Conservation (phyloP, 805 yeast genomes). For the Spathaspora girioi region DNA sequence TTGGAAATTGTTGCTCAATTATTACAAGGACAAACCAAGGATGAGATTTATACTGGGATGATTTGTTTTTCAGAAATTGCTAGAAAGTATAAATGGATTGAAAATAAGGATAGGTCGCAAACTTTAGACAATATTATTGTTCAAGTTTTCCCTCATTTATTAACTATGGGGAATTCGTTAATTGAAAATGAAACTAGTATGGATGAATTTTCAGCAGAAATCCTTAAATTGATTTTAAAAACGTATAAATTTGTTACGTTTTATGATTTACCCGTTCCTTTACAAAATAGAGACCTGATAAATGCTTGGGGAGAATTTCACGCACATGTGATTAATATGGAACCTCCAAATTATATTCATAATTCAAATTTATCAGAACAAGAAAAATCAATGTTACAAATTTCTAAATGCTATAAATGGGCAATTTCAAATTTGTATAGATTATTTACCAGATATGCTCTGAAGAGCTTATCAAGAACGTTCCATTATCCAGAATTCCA, state of each 20-base stretch:
- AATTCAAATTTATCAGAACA: slow-evolving; percentile 44
- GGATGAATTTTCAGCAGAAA: slow-evolving; percentile 53
- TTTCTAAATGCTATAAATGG: slow-evolving; percentile 74
- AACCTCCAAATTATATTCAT: slow-evolving; percentile 51
- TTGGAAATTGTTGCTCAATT: slow-evolving; percentile 29
- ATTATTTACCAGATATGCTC: slow-evolving; percentile 68
- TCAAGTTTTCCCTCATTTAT: slow-evolving; percentile 60
- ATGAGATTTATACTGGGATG: slow-evolving; percentile 58
- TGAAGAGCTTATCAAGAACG: slow-evolving; percentile 39
- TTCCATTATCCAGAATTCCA: slow-evolving; percentile 62
- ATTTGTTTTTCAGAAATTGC: slow-evolving; percentile 67
- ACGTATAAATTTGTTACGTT: slow-evolving; percentile 73
- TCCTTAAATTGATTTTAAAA: slow-evolving; percentile 71
- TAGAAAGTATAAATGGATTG: slow-evolving; percentile 68
- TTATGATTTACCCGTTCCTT: slow-evolving; percentile 63
- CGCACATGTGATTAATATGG: slow-evolving; percentile 58
- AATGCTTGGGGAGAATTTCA: slow-evolving; percentile 76
- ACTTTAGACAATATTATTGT: slow-evolving; percentile 44
- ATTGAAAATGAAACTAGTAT: slow-evolving; percentile 20
- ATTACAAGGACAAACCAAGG: slow-evolving; percentile 16
- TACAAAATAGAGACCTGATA: slow-evolving; percentile 49
- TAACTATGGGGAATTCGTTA: slow-evolving; percentile 60
- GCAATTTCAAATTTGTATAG: slow-evolving; percentile 74
- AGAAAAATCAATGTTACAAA: slow-evolving; percentile 58
- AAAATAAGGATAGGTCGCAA: slow-evolving; percentile 41